Conservation (phyloP, 192 early-diverging fungal species). For the Borealophlyctis nickersoniae region DNA sequence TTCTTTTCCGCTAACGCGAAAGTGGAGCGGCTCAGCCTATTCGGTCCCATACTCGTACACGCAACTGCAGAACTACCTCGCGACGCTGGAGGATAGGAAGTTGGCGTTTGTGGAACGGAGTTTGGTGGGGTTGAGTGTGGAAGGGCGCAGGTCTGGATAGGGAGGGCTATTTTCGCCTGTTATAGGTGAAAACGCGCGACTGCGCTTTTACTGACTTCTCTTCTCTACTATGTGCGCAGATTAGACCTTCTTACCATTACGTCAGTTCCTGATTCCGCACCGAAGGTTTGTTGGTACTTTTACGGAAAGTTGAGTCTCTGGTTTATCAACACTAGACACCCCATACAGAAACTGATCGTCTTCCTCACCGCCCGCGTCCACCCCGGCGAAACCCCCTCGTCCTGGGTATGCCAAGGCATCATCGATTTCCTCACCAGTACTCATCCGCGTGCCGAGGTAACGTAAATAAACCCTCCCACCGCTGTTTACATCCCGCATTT, state of each 20-base stretch:
- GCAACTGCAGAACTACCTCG: conserved; percentile 7
- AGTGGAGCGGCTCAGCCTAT: not conserved
- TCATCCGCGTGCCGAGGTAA: conserved; percentile 6
- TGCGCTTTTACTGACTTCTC: no score
- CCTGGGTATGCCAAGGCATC: conserved; percentile 12
- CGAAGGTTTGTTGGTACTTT: no score
- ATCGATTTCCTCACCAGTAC: conserved; percentile 15
- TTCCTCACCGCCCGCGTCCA: conserved; percentile 21
- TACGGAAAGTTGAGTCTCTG: not conserved
- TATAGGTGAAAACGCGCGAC: no score
- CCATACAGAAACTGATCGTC: conserved; percentile 11
- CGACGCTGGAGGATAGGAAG: not conserved
- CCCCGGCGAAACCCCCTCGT: conserved; percentile 20
- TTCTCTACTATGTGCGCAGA: no score
- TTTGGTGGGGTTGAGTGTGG: not conserved
- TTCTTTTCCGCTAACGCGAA: not conserved
- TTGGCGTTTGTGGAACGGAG: conserved; percentile 1
- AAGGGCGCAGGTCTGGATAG: conserved; percentile 8
- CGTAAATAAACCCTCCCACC: not conserved
- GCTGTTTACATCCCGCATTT: not conserved
- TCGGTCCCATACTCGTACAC: conserved; percentile 10
- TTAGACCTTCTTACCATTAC: no score
- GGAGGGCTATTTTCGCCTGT: no score
- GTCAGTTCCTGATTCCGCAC: no score
- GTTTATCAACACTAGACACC: not conserved